Percentiles rank a stretch among this genome's conserved stretches.
Conservation (phyloP, 169 alveolate genomes). For the Plasmodium vivax region DNA sequence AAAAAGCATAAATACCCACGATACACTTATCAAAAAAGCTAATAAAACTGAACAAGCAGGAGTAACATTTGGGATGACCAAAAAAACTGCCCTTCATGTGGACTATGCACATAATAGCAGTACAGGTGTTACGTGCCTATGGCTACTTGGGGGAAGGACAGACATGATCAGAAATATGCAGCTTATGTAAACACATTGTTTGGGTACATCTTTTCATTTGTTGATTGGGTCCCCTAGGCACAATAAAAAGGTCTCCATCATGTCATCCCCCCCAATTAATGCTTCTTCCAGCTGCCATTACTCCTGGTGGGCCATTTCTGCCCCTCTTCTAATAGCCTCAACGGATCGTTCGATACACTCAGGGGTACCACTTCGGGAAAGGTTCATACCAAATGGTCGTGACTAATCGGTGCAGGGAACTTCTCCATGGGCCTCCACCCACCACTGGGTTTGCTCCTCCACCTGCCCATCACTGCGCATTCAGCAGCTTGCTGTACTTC, state of each 20-base stretch:
- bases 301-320: neutral
- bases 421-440: neutral
- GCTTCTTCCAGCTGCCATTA: neutral
- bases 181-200: neutral
- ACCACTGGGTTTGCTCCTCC: neutral
- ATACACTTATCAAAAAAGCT: neutral
- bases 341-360: neutral
- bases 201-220: neutral
- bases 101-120: neutral
- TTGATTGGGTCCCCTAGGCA: neutral
- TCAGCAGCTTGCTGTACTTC: conserved; percentile 29
- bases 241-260: neutral
- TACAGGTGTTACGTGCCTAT: neutral
- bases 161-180: neutral
- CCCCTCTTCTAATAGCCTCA: neutral
- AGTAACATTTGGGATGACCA: neutral
- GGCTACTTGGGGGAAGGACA: neutral
- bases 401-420: neutral
- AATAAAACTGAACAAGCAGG: neutral
- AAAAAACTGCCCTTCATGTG: neutral
- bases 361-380: neutral
- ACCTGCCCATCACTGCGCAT: neutral
- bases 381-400: neutral
- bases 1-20: neutral
- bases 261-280: neutral